Conservation (phyloP, 257 asterid genomes). For the Rhazya stricta region DNA sequence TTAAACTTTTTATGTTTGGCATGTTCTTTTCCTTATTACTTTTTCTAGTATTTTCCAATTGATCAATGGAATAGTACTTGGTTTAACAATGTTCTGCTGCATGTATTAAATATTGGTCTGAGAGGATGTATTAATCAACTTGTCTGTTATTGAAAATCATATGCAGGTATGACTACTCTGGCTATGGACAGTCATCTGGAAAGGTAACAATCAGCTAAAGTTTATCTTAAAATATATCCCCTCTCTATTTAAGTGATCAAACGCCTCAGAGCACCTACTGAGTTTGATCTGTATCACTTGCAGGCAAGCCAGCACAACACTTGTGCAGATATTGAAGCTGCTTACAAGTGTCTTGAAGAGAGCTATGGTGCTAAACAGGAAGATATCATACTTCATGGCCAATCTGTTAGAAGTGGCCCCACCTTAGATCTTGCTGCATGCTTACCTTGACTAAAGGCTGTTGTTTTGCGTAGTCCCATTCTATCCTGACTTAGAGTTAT, state of each 20-base stretch:
- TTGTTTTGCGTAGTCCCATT: slow-evolving; percentile 83
- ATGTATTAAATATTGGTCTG: neutral
- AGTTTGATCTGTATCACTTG: slow-evolving; percentile 25
- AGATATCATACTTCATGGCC: slow-evolving; percentile 86
- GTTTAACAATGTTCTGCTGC: neutral
- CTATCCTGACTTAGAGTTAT: slow-evolving; percentile 84
- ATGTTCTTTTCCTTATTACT: neutral
- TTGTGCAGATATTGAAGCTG: slow-evolving; percentile 91
- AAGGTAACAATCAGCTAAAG: slow-evolving; percentile 45
- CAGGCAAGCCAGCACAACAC: slow-evolving; percentile 95
- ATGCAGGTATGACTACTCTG: slow-evolving; percentile 86
- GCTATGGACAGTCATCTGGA: slow-evolving; percentile 87
- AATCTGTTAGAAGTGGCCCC: slow-evolving; percentile 97
- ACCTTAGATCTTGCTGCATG: slow-evolving; percentile 87
- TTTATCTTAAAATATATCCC: slow-evolving; percentile 16
- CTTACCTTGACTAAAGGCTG: slow-evolving; percentile 74
- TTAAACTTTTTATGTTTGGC: neutral
- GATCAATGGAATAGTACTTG: neutral
- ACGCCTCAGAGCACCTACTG: slow-evolving; percentile 18
- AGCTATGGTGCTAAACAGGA: slow-evolving; percentile 88
- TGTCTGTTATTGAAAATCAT: neutral
- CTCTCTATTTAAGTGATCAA: slow-evolving; percentile 8
- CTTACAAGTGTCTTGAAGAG: slow-evolving; percentile 85
- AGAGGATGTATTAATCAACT: slow-evolving; percentile 8
- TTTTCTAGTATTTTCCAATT: neutral